These are phyloP conservation scores for Niveomyces coronatus DNA, from an alignment of 2,329 filamentous ascomycete genomes.

Conservation along the genomic window DNA sequence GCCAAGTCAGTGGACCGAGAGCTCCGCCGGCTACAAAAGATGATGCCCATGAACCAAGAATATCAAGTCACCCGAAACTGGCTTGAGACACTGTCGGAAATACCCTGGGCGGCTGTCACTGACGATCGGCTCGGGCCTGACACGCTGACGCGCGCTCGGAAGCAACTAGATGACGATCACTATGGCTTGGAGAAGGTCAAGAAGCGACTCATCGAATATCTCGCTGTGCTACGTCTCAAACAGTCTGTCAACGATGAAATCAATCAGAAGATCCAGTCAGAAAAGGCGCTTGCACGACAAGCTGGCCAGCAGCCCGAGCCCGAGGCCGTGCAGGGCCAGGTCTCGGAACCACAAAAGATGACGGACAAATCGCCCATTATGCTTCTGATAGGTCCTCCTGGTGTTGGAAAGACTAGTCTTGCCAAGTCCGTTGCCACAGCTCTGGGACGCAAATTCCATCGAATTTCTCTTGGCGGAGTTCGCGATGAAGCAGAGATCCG, in stretches of 20 bases:
- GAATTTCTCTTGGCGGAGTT: slow-evolving; percentile 91
- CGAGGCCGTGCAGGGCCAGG: slow-evolving; percentile 53
- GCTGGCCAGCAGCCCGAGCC: slow-evolving; percentile 26
- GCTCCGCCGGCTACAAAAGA: slow-evolving; percentile 79
- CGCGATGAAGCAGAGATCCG: slow-evolving; percentile 95
- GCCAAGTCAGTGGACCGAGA: slow-evolving; percentile 87
- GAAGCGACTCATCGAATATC: slow-evolving; percentile 87
- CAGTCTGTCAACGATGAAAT: slow-evolving; percentile 79
- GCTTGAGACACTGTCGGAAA: slow-evolving; percentile 85
- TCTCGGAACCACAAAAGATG: slow-evolving; percentile 73
- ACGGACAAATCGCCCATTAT: slow-evolving; percentile 94
- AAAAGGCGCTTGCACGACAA: slow-evolving; percentile 39
- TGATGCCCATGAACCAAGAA: slow-evolving; percentile 92
- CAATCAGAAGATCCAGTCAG: slow-evolving; percentile 62
- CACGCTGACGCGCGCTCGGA: slow-evolving; percentile 67
- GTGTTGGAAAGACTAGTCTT: slow-evolving; percentile 91
- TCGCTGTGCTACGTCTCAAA: slow-evolving; percentile 92
- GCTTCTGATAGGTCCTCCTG: slow-evolving; percentile 83
- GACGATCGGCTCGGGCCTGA: slow-evolving; percentile 77
- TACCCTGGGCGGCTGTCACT: slow-evolving; percentile 80
- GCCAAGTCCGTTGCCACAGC: slow-evolving; percentile 89
- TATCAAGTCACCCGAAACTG: slow-evolving; percentile 92
- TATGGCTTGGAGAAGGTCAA: slow-evolving; percentile 96
- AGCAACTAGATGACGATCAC: slow-evolving; percentile 91
- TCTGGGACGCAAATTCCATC: slow-evolving; percentile 88